Evolutionary conservation across 2,329 filamentous ascomycete genomes (phyloP), one percentile per base, ranked within the genome.

Genomic region (Ceratocystis huliohia): DNA sequence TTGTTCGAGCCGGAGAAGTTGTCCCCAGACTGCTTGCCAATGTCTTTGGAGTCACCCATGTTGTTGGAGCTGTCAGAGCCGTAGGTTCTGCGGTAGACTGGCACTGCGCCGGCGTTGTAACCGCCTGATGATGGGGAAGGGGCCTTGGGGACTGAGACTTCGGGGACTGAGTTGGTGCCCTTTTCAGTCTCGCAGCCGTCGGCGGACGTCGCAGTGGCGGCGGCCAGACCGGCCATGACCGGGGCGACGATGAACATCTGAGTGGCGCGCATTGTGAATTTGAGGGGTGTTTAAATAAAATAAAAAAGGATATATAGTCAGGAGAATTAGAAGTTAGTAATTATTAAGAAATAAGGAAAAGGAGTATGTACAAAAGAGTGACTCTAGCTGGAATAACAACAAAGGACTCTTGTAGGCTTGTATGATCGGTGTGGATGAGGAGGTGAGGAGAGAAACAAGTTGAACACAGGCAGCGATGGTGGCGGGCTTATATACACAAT

Each of bases 211-310:
- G 53, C 44, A 8, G 37, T 41, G 28, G 65, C 65, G 15, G 61
- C 53, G 41, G 65, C 62, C 5, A 64, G 28, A n/a, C 65, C 53
- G 41, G 65, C 65, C 65, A 67, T 65, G 17, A 67, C 65, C 30
- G 65, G 65, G 15, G 66, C 56, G 7, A 67, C 53, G 6, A 67
- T 22, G 41, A 66, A 50, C 65, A 65, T 65, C 33, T 67, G 63
- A 28, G 50, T 25, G 30, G 66, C 30, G 63, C 63, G 66, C 69
- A 70, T 70, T 2, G 50, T 68, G 41, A 46, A 8, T 37, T 13
- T 7, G 15, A n/a, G 44, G 30, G 22, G 28, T 5, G 22, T 45
- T 59, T 17, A 44, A 8, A 30, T 37, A 48, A 48, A 63, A 33
- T 8, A 37, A 37, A 13, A 15, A 41, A 41, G 22, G 22, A 25